Conservation (phyloP, 2,329 filamentous ascomycete genomes). For the Colletotrichum lupini region DNA sequence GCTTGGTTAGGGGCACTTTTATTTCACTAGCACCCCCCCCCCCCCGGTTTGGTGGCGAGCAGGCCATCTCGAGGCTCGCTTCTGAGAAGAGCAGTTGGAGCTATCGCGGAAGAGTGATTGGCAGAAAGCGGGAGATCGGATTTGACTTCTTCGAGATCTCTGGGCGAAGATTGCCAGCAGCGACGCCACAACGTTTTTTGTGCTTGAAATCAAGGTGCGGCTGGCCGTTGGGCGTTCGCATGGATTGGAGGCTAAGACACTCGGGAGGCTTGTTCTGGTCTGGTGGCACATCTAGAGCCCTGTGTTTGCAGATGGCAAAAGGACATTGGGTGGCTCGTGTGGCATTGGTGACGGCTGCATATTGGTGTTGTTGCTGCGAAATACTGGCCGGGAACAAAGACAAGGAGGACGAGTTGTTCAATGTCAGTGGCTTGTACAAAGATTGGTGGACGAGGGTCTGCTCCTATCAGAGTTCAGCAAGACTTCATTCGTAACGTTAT, state of each 20-base stretch:
- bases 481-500: not conserved
- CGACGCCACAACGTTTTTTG: not conserved
- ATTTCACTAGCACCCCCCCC: not conserved
- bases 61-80: not conserved
- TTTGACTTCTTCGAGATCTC: conserved; percentile 2
- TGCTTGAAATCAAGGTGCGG: not conserved
- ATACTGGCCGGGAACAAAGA: not conserved
- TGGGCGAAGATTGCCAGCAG: not conserved
- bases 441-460: not conserved
- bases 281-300: not conserved
- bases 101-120: conserved; percentile 24
- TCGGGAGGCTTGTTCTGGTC: not conserved
- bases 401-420: not conserved
- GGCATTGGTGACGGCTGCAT: conserved; percentile 3
- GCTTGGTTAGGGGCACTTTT: not conserved
- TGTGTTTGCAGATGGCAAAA: conserved; percentile 20
- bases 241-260: not conserved
- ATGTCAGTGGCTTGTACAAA: not conserved
- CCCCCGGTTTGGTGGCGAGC: conserved; percentile 1
- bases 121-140: conserved; percentile 8
- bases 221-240: not conserved
- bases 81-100: not conserved
- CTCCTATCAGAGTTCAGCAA: not conserved
- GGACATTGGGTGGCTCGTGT: conserved; percentile 13
- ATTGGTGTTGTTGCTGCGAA: not conserved